A percentile compares a stretch with the other conserved stretches of the same genome.
phyloP scores from a whole-genome alignment of 2,329 filamentous ascomycete genomes.

The Clathrospora elynae region DNA sequence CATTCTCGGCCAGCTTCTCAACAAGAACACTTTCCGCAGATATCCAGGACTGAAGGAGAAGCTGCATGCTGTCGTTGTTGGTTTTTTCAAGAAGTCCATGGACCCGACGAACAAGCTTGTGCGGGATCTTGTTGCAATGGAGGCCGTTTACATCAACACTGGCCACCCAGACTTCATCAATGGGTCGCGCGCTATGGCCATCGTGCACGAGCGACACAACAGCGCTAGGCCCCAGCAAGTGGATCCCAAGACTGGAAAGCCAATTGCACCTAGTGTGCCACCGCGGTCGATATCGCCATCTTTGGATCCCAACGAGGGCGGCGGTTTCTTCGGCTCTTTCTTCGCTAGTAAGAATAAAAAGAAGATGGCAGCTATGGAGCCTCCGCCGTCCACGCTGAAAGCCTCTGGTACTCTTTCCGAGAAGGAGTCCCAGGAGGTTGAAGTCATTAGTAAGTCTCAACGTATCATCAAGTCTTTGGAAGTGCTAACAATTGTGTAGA shows the following conservation, averaged over 20 bases:
- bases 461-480: not conserved
- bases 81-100: conserved; percentile 98
- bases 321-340: conserved; percentile 97
- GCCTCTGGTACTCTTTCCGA: conserved; percentile 92
- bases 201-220: conserved; percentile 91
- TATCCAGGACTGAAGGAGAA: conserved; percentile 97
- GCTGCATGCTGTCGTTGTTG: conserved; percentile 88
- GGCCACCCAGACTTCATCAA: conserved; percentile 98
- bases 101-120: conserved; percentile 98
- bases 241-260: conserved; percentile 98
- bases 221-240: conserved; percentile 86
- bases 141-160: conserved; percentile 97
- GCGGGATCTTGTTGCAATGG: conserved; percentile 90
- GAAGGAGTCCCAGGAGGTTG: conserved; percentile 92
- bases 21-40: conserved; percentile 86
- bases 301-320: conserved; percentile 63
- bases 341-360: conserved; percentile 99
- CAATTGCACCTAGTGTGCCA: conserved; percentile 70
- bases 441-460: conserved; percentile 84
- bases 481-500: conserved; percentile 59
- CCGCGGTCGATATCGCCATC: conserved; percentile 77
- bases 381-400: conserved; percentile 89
- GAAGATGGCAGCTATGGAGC: conserved; percentile 99
- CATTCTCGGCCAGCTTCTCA: conserved; percentile 86
- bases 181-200: conserved; percentile 95